Percentiles rank a stretch among this genome's conserved stretches.
phyloP scores from a whole-genome alignment of 2,329 filamentous ascomycete species.

The Knufia petricola region DNA sequence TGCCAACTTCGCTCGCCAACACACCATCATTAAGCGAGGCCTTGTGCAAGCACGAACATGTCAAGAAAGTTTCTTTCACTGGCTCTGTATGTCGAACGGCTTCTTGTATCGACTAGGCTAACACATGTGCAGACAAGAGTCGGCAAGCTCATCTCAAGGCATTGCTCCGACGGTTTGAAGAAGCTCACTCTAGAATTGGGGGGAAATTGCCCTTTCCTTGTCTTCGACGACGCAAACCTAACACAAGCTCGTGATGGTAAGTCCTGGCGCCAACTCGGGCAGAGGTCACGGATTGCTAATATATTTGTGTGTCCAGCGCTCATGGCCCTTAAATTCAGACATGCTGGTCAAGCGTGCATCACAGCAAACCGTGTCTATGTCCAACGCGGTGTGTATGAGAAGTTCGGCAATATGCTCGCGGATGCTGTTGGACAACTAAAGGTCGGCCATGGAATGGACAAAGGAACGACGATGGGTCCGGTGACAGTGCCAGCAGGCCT shows the following conservation, averaged over 20 bases:
- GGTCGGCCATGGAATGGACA: conserved; percentile 38
- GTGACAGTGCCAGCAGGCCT: conserved; percentile 65
- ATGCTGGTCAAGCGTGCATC: conserved; percentile 17
- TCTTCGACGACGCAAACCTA: conserved; percentile 33
- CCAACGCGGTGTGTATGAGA: conserved; percentile 42
- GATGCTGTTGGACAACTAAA: conserved; percentile 43
- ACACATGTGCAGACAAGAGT: too few relatives aligned
- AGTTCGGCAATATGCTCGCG: conserved; percentile 47
- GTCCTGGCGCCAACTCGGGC: too few relatives aligned
- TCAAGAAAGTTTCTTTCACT: conserved; percentile 26
- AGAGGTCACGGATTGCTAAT: too few relatives aligned
- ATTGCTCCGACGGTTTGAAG: conserved; percentile 29
- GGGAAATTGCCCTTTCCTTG: conserved; percentile 32
- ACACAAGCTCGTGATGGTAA: too few relatives aligned
- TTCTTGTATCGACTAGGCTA: too few relatives aligned
- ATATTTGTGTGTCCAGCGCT: conserved; percentile 17
- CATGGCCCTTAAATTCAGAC: conserved; percentile 14
- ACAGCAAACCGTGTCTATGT: conserved; percentile 61
- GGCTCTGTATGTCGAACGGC: too few relatives aligned
- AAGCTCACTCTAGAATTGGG: conserved; percentile 36
- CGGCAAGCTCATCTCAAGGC: conserved; percentile 26
- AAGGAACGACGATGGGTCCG: conserved; percentile 39
- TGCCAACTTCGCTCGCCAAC: conserved; percentile 50
- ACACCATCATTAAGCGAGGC: conserved; percentile 60
- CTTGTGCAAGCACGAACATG: conserved; percentile 22